Base-by-base conservation (phyloP, 2,329 filamentous ascomycete species). In the Diaporthe citrichinensis region DNA sequence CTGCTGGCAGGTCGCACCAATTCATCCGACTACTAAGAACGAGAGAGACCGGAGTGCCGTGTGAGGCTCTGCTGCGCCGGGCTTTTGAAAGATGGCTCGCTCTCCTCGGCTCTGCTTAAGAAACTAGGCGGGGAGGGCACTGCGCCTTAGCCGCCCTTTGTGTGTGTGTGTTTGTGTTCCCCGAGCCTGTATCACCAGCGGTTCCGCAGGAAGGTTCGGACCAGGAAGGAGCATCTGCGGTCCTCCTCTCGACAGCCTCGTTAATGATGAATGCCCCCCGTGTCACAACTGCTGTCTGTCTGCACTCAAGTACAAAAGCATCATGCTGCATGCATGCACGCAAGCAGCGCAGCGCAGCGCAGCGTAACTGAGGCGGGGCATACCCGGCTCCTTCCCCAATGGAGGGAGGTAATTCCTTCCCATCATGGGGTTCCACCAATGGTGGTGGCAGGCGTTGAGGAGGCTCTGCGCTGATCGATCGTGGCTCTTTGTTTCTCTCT, bases 21-120 rank as follows among this genome's bases (percentile, higher is more conserved):
- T 39, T 5, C 23, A 53, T 39, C 23, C 44, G 23, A 68, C 28
- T 28, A 68, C 20, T 10, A 49, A 39, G 31, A 17, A 39, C 14
- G 23, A 28, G n/a, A n/a, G 12, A 58, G 17, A 36, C 39, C 3
- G 34, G 25, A 55, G 51, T 34, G 68, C 41, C 44, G 44, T 44
- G 62, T 62, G 73, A 67, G 68, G 68, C 73, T 72, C 73, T 72
- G 68, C 68, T 49, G 39, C n/a, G 51, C 36, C n/a, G 36, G n/a
- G 20, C 44, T 10, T 36, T 23, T 72, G 39, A 14, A 25, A 28
- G 39, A 41, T 61, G 28, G n/a, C 58, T 28, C 36, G 58, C 8
- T 58, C 20, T 28, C 28, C 17, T 17, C 23, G 9, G 31, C 25
- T 31, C 4, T 15, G 67, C 9, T 46, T 46, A 44, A 46, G 23